phyloP scores from a whole-genome alignment of 2,329 filamentous ascomycete species.

The Colletotrichum chrysophilum region DNA sequence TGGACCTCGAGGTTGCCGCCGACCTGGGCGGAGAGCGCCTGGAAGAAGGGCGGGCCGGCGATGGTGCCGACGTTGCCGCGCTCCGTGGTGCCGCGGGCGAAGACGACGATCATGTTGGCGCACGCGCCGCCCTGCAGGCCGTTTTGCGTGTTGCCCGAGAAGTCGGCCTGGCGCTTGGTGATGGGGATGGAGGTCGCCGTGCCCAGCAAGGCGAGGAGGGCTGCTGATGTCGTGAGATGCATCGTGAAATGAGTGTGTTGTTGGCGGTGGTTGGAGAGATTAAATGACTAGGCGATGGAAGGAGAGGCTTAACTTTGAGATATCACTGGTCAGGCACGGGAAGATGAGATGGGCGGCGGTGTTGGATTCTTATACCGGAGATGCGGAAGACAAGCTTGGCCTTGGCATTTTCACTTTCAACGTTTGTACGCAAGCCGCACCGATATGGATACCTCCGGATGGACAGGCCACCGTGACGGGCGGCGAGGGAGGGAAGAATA shows the following conservation, averaged over 20 bases:
- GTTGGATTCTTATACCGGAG: constrained; percentile 6
- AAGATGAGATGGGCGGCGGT: neutral
- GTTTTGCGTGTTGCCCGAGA: constrained; percentile 17
- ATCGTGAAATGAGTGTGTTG: neutral
- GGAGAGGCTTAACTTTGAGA: neutral
- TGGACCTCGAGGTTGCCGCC: constrained; percentile 54
- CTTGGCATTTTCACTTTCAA: neutral
- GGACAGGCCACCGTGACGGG: neutral
- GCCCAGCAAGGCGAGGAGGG: constrained; percentile 17
- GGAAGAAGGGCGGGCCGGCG: constrained; percentile 56
- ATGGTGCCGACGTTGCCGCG: constrained; percentile 54
- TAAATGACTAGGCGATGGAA: neutral
- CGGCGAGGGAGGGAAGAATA: neutral
- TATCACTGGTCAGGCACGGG: neutral
- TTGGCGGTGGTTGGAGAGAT: neutral
- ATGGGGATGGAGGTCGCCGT: neutral
- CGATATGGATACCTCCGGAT: neutral
- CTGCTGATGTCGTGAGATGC: neutral
- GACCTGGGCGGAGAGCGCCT: constrained; percentile 44
- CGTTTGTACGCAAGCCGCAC: neutral
- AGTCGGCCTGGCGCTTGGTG: constrained; percentile 15
- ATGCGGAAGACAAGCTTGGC: neutral
- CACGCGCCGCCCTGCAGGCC: constrained; percentile 30
- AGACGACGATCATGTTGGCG: constrained; percentile 56
- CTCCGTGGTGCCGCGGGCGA: constrained; percentile 61